Percentiles rank a stretch among this genome's conserved stretches.
Evolutionary conservation across 257 asterid genomes (phyloP).

Genomic region (Nemophila menziesii): DNA sequence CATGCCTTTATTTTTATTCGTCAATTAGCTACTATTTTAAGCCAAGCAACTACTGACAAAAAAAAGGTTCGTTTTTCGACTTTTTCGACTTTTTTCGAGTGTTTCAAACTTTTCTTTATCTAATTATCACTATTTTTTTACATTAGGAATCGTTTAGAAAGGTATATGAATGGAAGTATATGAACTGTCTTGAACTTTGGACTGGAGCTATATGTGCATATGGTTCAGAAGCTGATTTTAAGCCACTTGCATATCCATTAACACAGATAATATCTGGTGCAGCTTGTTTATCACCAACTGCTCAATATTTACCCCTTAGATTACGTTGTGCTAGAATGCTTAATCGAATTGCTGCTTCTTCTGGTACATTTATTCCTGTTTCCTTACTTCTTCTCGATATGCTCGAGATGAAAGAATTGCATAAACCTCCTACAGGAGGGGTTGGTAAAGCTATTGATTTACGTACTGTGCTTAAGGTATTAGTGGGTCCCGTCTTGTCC

Average conservation of each 20-base stretch:
- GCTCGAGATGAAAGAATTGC: slow-evolving; percentile 88
- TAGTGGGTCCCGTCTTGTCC: slow-evolving; percentile 6
- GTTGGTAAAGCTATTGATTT: slow-evolving; percentile 83
- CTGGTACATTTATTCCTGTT: slow-evolving; percentile 71
- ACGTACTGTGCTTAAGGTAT: slow-evolving; percentile 56
- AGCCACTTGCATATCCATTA: slow-evolving; percentile 83
- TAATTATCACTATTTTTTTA: slow-evolving; percentile 1
- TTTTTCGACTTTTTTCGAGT: not conserved
- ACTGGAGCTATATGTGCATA: slow-evolving; percentile 73
- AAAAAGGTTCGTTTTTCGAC: slow-evolving; percentile 21
- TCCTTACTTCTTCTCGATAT: slow-evolving; percentile 73
- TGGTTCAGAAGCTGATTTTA: slow-evolving; percentile 64
- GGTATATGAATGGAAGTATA: slow-evolving; percentile 94
- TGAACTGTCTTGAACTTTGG: slow-evolving; percentile 93
- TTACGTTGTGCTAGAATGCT: slow-evolving; percentile 91
- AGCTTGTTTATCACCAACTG: slow-evolving; percentile 86
- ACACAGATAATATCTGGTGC: slow-evolving; percentile 79
- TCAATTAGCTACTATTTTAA: slow-evolving; percentile 72
- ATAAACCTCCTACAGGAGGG: slow-evolving; percentile 80
- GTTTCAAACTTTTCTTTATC: too few relatives aligned
- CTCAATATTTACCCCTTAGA: slow-evolving; percentile 81
- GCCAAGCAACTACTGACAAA: slow-evolving; percentile 55
- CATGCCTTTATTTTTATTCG: slow-evolving; percentile 83
- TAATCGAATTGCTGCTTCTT: slow-evolving; percentile 68
- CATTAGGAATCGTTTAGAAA: slow-evolving; percentile 58